Base-by-base conservation (phyloP, 257 asterid species). In the Mitragyna speciosa region DNA sequence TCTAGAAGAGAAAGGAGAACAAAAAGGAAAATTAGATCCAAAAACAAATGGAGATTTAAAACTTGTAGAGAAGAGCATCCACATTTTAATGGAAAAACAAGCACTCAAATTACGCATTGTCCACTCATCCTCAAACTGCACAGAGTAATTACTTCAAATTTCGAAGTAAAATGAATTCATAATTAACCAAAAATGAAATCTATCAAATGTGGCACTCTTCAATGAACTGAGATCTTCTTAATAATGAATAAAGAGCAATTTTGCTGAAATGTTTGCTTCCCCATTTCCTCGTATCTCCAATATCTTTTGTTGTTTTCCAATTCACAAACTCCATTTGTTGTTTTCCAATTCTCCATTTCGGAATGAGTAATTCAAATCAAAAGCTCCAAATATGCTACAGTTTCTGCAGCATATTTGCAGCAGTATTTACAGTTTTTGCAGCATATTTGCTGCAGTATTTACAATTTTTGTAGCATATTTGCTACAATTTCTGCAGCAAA, bases 1-100 rank as follows among this genome's bases (percentile, higher is more conserved):
- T 51, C 84, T 81, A 56, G 36, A 80, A 68, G 68, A 67, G 2
- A 51, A 39, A 78, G 0, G 6, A 41, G n/a, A 8, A 26, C n/a
- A 26, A 26, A n/a, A 58, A 75, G 30, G 15, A 0, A 39, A 16
- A 24, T 63, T 15, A 56, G 22, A 31, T 9, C 72, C 39, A 43
- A n/a, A 45, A 20, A 76, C n/a, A 61, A 28, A 12, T 15, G n/a
- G 17, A 59, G 56, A 43, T 30, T 26, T 16, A 7, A n/a, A 41
- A 36, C 22, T 56, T 28, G 22, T n/a, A 26, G 20, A 8, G 19
- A 61, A 6, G 8, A 30, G 6, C 41, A 12, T 47, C 56, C 24
- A 43, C 20, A 12, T 61, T 41, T 20, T 43, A 16, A 12, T 4
- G n/a, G 12, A 24, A 36, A 73, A 28, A 51, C 48, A 73, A 9